phyloP scores from a whole-genome alignment of 495 filamentous ascomycete species.

The Cladorrhinum samala region DNA sequence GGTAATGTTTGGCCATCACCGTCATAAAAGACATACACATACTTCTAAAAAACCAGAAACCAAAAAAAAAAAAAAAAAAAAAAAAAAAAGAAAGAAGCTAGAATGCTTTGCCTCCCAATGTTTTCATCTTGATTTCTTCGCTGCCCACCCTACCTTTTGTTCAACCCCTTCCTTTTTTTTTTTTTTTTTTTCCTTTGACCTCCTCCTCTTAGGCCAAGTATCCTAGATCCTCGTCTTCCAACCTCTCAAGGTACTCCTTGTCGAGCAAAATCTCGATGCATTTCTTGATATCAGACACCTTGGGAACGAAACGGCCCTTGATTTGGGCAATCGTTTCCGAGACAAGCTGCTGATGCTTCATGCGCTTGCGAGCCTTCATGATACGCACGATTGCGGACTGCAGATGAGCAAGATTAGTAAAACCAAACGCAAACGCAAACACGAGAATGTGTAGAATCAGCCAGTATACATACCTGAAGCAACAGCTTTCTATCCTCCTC shows the following conservation, averaged over 20 bases:
- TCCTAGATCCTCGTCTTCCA: slow-evolving; percentile 89
- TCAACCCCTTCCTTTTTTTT: too few species aligned
- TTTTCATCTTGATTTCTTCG: too few species aligned
- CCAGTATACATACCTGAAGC: slow-evolving; percentile 79
- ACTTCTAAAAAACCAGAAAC: not conserved
- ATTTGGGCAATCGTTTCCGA: slow-evolving; percentile 94
- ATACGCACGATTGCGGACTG: slow-evolving; percentile 98
- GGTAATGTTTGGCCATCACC: slow-evolving; percentile 3
- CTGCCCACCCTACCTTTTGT: too few species aligned
- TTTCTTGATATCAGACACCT: slow-evolving; percentile 95
- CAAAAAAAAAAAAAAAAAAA: not conserved
- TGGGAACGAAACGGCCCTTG: slow-evolving; percentile 86
- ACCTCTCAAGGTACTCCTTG: slow-evolving; percentile 96
- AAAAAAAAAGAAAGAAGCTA: not conserved
- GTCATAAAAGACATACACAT: too few species aligned
- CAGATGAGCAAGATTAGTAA: slow-evolving; percentile 21
- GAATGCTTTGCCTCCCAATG: too few species aligned
- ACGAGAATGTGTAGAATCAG: too few species aligned
- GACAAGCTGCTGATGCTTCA: slow-evolving; percentile 92
- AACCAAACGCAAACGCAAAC: not conserved
- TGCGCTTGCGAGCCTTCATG: slow-evolving; percentile 98
- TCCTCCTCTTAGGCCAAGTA: slow-evolving; percentile 70
- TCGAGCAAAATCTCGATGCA: slow-evolving; percentile 98
- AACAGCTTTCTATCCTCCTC: slow-evolving; percentile 96
- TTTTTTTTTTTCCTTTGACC: too few species aligned